Base-by-base conservation (phyloP, 306 rosid species). In the Hippophae gyantsensis region DNA sequence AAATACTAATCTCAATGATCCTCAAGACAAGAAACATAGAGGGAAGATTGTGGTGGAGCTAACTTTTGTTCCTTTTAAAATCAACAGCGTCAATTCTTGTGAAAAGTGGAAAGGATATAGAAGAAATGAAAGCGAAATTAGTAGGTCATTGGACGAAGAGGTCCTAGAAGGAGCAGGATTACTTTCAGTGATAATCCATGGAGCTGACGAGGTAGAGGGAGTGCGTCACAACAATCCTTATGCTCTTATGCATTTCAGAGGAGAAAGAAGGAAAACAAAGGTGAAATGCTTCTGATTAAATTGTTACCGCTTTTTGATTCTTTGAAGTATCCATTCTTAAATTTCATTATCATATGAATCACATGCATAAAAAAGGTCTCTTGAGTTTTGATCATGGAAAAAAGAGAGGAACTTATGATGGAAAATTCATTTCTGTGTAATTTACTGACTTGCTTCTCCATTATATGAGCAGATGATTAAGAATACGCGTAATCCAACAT, bases 141-240 rank as follows among this genome's bases (percentile, higher is more conserved):
- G 63, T 49, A n/a, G 42, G 49, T 42, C 59, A 64, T 61, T 81
- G 3, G 83, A 80, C 44, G 49, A 69, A 40, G 86, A 78, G 60
- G 64, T 71, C 26, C 70, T 63, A 49, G 81, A 52, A 23, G 82
- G 86, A 63, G 96, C 84, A 6, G 98, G 98, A 58, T 74, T 90
- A 60, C 95, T 90, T 65, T 85, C 86, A 10, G 75, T 90, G 11
- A 14, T 63, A 10, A 58, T 90, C 42, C 87, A 68, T 47, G 95
- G 78, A 63, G 98, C 96, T 48, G 82, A 79, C 60, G 86, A 85
- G 50, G 84, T 90, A 52, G 98, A 90, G 59, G 98, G 95, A 52
- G 64, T 78, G 51, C 86, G 67, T 67, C 96, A 87, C 78, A 90
- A 69, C 71, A 90, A 90, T 69, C 95, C 96, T 32, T 92, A 41